Conservation (phyloP, 2,329 filamentous ascomycete genomes). For the Cladophialophora exuberans region DNA sequence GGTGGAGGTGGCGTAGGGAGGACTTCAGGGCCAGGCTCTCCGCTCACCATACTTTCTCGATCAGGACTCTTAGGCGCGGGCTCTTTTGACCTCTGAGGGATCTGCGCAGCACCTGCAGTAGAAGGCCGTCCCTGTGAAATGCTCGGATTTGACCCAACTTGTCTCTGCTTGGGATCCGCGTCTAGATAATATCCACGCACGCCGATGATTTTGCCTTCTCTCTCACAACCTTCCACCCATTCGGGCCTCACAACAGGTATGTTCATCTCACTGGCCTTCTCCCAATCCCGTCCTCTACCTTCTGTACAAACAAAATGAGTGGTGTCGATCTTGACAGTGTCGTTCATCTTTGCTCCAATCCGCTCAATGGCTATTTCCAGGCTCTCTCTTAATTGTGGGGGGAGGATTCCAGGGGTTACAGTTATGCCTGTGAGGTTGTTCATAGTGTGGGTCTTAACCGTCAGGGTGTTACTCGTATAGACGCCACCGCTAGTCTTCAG, state of each 20-base stretch:
- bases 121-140: conserved; percentile 17
- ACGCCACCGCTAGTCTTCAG: conserved; percentile 89
- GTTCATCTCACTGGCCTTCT: conserved; percentile 96
- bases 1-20: conserved; percentile 29
- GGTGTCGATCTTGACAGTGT: conserved; percentile 91
- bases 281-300: conserved; percentile 85
- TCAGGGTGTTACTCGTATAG: conserved; percentile 78
- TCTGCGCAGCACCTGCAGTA: conserved; percentile 34
- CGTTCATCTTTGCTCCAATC: conserved; percentile 90
- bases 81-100: conserved; percentile 33
- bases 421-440: conserved; percentile 95
- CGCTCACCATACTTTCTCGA: conserved; percentile 28
- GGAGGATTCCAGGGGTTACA: conserved; percentile 86
- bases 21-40: conserved; percentile 34
- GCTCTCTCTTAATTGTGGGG: conserved; percentile 70
- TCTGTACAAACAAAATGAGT: conserved; percentile 98
- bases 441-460: conserved; percentile 96
- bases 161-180: conserved; percentile 69
- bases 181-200: conserved; percentile 96
- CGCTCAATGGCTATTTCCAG: conserved; percentile 76
- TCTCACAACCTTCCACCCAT: conserved; percentile 96
- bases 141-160: conserved; percentile 43
- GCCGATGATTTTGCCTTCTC: conserved; percentile 87
- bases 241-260: conserved; percentile 96
- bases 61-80: conserved; percentile 29